These are phyloP conservation scores for Plantago coronopus DNA, from an alignment of 305 asterid species.

Conservation along the genomic window DNA sequence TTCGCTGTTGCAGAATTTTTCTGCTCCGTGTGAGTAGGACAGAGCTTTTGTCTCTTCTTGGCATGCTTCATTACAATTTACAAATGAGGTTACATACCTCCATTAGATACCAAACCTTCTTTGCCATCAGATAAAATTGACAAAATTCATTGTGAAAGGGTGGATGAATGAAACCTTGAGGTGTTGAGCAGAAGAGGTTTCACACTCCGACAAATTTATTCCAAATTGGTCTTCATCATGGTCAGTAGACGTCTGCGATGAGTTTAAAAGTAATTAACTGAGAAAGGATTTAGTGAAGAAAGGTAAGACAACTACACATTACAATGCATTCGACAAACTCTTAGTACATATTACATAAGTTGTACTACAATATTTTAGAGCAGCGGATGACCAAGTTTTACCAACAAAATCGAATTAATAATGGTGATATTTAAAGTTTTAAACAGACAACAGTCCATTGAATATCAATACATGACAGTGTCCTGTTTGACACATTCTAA, in stretches of 20 bases:
- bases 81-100: constrained; percentile 3
- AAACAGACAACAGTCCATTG: no score
- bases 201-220: constrained; percentile 22
- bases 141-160: constrained; percentile 6
- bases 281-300: no score
- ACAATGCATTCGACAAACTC: neutral
- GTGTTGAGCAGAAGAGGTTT: constrained; percentile 15
- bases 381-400: no score
- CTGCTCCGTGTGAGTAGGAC: constrained; percentile 24
- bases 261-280: constrained; percentile 1
- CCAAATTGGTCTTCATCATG: constrained; percentile 17
- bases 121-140: neutral
- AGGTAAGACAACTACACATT: constrained; percentile 7
- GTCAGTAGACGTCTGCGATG: constrained; percentile 24
- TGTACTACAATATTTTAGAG: no score
- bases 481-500: no score
- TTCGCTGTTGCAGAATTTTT: constrained; percentile 17
- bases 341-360: no score
- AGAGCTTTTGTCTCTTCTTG: constrained; percentile 27
- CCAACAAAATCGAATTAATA: no score
- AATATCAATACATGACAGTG: no score
- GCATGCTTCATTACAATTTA: constrained; percentile 31
- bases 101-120: neutral
- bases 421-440: no score
- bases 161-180: constrained; percentile 1